phyloP scores from a whole-genome alignment of 805 yeast species.

The Hanseniaspora vineae region DNA sequence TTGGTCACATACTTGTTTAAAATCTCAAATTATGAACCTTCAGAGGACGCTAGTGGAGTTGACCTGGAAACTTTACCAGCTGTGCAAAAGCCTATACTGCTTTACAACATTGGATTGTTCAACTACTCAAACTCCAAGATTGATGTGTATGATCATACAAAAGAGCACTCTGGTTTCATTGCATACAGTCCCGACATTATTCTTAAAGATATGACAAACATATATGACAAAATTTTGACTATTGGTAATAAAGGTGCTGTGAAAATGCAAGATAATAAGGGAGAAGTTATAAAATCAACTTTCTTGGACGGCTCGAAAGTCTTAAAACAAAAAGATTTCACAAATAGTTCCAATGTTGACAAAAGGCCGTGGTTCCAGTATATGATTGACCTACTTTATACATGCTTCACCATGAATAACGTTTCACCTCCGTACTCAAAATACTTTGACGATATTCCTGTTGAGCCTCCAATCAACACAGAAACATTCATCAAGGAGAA shows the following conservation, averaged over 20 bases:
- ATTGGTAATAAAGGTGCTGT: background rate
- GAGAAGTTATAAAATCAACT: conserved; percentile 1
- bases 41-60: too few relatives aligned
- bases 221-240: conserved; percentile 2
- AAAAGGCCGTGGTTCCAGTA: conserved; percentile 1
- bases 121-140: background rate
- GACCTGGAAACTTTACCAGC: too few relatives aligned
- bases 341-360: conserved; percentile 1
- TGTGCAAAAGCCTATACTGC: background rate
- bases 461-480: conserved; percentile 5
- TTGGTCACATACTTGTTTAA: conserved; percentile 16
- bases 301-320: conserved; percentile 3
- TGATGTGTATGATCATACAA: background rate
- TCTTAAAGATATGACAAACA: conserved; percentile 1
- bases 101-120: background rate
- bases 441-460: conserved; percentile 3
- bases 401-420: conserved; percentile 2
- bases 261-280: background rate
- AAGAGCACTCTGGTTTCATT: background rate
- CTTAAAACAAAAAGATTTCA: background rate
- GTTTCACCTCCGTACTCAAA: conserved; percentile 4
- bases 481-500: conserved; percentile 1
- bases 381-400: conserved; percentile 3
- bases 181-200: conserved; percentile 5
- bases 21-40: conserved; percentile 7